A percentile compares a stretch with the other conserved stretches of the same genome.
Evolutionary conservation across 1,284 basidiomycete species (phyloP).

Genomic region (Marasmius oreades): DNA sequence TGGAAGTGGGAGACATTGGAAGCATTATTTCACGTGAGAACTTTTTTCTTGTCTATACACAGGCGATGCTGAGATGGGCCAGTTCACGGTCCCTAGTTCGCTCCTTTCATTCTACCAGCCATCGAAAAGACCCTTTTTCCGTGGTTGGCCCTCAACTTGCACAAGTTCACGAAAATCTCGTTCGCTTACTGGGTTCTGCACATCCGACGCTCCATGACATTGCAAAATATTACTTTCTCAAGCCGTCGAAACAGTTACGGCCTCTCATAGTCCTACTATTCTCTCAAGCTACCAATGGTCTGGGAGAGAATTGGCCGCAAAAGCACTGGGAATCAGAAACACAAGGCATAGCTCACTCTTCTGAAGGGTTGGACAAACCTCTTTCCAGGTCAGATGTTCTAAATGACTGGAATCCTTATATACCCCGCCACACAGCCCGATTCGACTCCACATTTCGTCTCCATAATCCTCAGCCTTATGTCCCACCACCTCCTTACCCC

Average conservation of each 20-base stretch:
- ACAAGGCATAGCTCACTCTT: conserved; percentile 53
- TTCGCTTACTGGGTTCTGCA: conserved; percentile 82
- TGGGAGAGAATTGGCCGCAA: conserved; percentile 62
- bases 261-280: conserved; percentile 81
- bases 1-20: neutral
- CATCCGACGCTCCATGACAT: conserved; percentile 86
- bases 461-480: neutral
- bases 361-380: conserved; percentile 58
- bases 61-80: conserved; percentile 3
- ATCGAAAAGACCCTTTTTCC: conserved; percentile 57
- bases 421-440: conserved; percentile 60
- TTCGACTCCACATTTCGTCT: conserved; percentile 35
- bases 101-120: neutral
- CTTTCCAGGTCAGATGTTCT: conserved; percentile 72
- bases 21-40: neutral
- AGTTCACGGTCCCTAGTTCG: neutral
- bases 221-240: conserved; percentile 83
- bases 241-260: conserved; percentile 76
- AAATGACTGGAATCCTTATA: conserved; percentile 82
- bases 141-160: conserved; percentile 75
- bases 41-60: neutral
- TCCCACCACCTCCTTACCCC: neutral
- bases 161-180: conserved; percentile 71
- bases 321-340: conserved; percentile 44
- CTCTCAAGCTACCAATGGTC: conserved; percentile 78